Evolutionary conservation across 495 filamentous ascomycete species (phyloP), one percentile per base, ranked within the genome.

Genomic region (Penicillium crystallinum): DNA sequence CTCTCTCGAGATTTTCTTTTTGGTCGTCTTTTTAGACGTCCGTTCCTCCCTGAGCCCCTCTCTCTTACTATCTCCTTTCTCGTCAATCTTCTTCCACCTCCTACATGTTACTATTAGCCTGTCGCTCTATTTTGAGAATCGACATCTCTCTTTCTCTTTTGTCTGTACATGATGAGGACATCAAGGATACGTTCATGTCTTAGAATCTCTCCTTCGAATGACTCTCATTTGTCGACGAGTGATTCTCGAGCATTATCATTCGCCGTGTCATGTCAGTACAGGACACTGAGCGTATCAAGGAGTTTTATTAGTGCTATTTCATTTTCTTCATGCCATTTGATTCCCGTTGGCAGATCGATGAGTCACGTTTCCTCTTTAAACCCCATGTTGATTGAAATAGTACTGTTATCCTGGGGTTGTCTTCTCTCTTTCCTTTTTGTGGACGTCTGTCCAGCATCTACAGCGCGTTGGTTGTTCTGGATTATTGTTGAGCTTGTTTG

Each of bases 101-200:
- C 37, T 42, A 50, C 38, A 42, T 50, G 56, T 57, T 46, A 49
- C 38, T 50, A 50, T 35, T 42, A 48, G 41, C 45, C 42, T 46
- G 52, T 25, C 42, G 39, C 45, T 39, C 44, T 21, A 18, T 21
- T 36, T 36, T 14, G 25, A 34, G 49, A 38, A 14, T 41, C 29
- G 52, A 49, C 40, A 35, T 23, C 15, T 52, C 27, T 47, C 33
- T 53, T 33, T 14, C 52, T 50, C 44, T 30, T 40, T 63, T 57
- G 33, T 47, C 46, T 69, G 63, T 65, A 69, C 53, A 69, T 69
- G 61, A 63, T 67, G 61, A 54, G 58, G 58, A 52, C 53, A 61
- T 44, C 35, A 54, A 54, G 54, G 45, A 50, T 43, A 45, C 50
- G 49, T 56, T 55, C 48, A 56, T 64, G 54, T 54, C 41, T 46